phyloP scores from a whole-genome alignment of 352 stramenopile genomes.

The Globisporangium carolinianum region DNA sequence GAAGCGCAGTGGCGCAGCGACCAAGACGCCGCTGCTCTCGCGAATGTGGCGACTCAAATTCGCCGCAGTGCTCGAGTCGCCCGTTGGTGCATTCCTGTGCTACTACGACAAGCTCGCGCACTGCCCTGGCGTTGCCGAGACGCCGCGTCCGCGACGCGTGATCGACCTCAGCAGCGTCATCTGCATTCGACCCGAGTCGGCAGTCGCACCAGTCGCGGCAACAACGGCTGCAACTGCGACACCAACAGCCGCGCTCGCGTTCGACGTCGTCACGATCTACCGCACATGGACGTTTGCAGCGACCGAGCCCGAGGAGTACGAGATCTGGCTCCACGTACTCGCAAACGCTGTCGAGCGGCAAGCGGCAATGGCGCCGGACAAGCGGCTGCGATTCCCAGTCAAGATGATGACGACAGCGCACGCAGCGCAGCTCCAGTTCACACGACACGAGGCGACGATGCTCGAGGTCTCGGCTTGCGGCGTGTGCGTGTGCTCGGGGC shows the following conservation, averaged over 20 bases:
- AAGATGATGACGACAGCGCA: conserved; percentile 32
- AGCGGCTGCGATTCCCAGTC: conserved; percentile 37
- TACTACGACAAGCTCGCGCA: conserved; percentile 70
- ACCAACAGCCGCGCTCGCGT: conserved; percentile 26
- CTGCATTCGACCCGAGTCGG: conserved; percentile 52
- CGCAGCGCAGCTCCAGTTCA: conserved; percentile 19
- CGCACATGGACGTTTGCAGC: conserved; percentile 68
- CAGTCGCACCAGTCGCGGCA: neutral
- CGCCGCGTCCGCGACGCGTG: conserved; percentile 43
- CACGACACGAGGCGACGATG: conserved; percentile 30
- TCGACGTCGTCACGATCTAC: conserved; percentile 72
- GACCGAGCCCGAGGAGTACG: conserved; percentile 35
- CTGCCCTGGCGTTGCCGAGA: conserved; percentile 45
- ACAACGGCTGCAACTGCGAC: neutral
- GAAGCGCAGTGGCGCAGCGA: conserved; percentile 14
- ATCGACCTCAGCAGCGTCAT: conserved; percentile 65
- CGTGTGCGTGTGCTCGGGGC: conserved; percentile 38
- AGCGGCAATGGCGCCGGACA: conserved; percentile 44
- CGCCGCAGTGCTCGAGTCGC: conserved; percentile 48
- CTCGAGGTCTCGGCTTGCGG: conserved; percentile 57
- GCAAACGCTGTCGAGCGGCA: conserved; percentile 49
- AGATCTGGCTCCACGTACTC: conserved; percentile 50
- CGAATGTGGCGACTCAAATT: conserved; percentile 58
- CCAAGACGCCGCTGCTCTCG: conserved; percentile 23
- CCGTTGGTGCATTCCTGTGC: conserved; percentile 56